Evolutionary conservation across 495 filamentous ascomycete species (phyloP).

Genomic region (Chaetomidium leptoderma): DNA sequence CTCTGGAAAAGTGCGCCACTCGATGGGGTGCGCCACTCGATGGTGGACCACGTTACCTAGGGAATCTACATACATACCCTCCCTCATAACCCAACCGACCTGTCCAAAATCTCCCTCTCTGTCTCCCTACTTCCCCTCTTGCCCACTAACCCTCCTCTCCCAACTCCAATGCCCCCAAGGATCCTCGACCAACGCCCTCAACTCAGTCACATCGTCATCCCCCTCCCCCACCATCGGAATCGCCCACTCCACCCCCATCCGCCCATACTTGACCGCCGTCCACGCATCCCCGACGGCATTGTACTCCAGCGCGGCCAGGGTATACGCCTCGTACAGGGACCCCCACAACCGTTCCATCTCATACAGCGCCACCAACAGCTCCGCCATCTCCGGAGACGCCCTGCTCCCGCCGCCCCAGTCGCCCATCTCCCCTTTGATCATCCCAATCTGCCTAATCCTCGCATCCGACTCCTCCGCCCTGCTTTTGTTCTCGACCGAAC

Average conservation of each 20-base stretch:
- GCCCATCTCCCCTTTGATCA: constrained; percentile 27
- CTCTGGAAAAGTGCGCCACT: no score
- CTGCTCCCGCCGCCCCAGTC: constrained; percentile 20
- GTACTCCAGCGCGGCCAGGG: constrained; percentile 38
- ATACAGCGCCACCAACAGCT: constrained; percentile 35
- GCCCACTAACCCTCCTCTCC: constrained; percentile 25
- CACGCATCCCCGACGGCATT: constrained; percentile 36
- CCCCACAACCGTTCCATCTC: constrained; percentile 38
- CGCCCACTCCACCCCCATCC: constrained; percentile 33
- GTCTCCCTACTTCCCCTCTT: background rate
- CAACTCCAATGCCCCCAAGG: constrained; percentile 38
- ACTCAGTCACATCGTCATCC: constrained; percentile 30
- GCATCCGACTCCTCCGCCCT: constrained; percentile 32
- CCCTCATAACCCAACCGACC: no score
- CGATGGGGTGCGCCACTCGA: no score
- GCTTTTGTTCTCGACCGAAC: constrained; percentile 19
- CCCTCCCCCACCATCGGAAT: constrained; percentile 34
- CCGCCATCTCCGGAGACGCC: constrained; percentile 35
- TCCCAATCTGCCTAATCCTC: constrained; percentile 32
- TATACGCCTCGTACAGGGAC: constrained; percentile 36
- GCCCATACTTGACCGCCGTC: constrained; percentile 37
- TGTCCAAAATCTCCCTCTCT: background rate
- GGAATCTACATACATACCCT: no score
- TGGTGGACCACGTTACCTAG: no score
- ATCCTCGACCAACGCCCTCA: constrained; percentile 30